These are phyloP conservation scores for Saturnispora mendoncae DNA, from an alignment of 805 yeast genomes.

Conservation along the genomic window DNA sequence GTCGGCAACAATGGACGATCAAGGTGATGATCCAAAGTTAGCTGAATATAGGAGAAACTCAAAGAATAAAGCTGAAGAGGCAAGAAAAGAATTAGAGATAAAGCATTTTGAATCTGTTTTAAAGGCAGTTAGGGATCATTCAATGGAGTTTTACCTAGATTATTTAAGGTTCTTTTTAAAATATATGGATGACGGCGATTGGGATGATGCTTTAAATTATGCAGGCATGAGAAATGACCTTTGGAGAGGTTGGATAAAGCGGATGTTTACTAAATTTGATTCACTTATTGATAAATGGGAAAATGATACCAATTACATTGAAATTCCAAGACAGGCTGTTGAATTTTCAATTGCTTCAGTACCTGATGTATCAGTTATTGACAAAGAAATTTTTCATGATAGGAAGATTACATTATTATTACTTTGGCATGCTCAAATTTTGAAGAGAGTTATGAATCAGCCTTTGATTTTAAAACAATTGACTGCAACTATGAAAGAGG, in stretches of 20 bases:
- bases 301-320: neutral
- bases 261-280: constrained; percentile 16
- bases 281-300: constrained; percentile 16
- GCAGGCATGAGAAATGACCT: constrained; percentile 27
- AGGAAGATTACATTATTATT: constrained; percentile 22
- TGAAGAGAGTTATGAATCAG: constrained; percentile 23
- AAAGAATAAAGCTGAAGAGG: constrained; percentile 10
- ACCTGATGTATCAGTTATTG: constrained; percentile 17
- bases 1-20: constrained; percentile 10
- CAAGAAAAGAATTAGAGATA: constrained; percentile 13
- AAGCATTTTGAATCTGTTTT: constrained; percentile 14
- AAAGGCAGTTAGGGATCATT: constrained; percentile 16
- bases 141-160: constrained; percentile 22
- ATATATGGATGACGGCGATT: constrained; percentile 27
- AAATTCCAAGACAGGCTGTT: neutral
- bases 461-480: constrained; percentile 16
- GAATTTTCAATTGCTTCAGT: constrained; percentile 2
- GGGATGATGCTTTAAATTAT: constrained; percentile 25
- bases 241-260: constrained; percentile 25
- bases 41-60: constrained; percentile 1
- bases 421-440: constrained; percentile 26
- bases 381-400: constrained; percentile 23
- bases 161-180: constrained; percentile 25
- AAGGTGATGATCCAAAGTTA: neutral
- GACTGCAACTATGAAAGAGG: constrained; percentile 9